Evolutionary conservation across 139 green algal genomes (phyloP), one percentile per base, ranked within the genome.

Genomic region (Chlamydomonas sp.): DNA sequence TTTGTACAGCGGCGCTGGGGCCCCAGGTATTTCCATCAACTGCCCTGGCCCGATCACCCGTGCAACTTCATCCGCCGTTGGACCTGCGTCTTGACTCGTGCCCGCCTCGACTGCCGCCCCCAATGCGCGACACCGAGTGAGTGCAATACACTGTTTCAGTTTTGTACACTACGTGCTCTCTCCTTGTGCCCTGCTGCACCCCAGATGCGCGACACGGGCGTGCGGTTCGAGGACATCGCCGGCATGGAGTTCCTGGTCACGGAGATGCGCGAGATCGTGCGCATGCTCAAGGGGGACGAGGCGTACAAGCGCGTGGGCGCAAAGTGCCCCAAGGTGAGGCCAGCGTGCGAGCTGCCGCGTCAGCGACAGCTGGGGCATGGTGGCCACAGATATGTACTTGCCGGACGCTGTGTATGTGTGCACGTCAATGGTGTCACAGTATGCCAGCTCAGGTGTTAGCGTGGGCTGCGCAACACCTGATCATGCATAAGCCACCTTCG

Each of bases 211-310:
- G 92, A 95, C 89, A 95, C 92, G 1, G 92, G 91, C 2, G 92
- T 95, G 66, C 90, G 92, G n/a, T 95, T 95, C 88, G 62, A 85
- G 63, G 92, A 95, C 90, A 94, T 95, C 59, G 92, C 92, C 20
- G 92, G 92, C 67, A 87, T 93, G 72, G 90, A 91, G 58, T 82
- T 86, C 78, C 90, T 94, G 64, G 83, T 93, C 57, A 69, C 88
- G 75, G 93, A 96, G 89, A 94, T 96, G 90, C 63, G 76, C 5
- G 93, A 95, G 90, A 79, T 96, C 66, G 89, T 95, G 67, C 91
- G 91, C 85, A 91, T 95, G 92, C 89, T 96, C 80, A 90, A 95
- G 63, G 76, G 80, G 2, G 91, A 95, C 88, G 78, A 85, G 12
- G 79, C 80, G 31, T 96, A 95, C 80, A 85, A 77, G 64, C 84